Evolutionary conservation across 441 rosid species (phyloP).

Genomic region (Croton laevigatus): DNA sequence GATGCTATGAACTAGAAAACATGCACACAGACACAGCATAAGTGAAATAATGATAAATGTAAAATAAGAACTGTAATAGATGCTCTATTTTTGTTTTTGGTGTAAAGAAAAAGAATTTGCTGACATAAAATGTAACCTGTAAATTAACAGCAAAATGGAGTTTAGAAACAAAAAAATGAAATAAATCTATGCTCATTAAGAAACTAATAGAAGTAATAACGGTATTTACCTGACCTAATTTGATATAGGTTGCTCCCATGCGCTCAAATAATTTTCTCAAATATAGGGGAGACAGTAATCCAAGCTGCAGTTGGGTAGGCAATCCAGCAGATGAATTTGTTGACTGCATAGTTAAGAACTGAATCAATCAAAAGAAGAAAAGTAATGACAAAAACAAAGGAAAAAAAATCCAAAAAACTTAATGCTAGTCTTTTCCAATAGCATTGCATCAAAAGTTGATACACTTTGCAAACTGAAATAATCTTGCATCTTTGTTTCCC

Average conservation of each 20-base stretch:
- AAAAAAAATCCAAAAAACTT: background rate
- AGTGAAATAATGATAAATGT: conserved; percentile 1
- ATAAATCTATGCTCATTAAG: background rate
- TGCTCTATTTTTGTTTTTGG: background rate
- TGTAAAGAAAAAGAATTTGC: background rate
- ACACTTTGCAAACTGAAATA: background rate
- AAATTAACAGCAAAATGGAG: background rate
- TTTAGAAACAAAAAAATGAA: background rate
- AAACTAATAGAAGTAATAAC: background rate
- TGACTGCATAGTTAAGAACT: conserved; percentile 45
- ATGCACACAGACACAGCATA: conserved; percentile 21
- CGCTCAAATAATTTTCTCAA: conserved; percentile 95
- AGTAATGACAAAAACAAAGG: background rate
- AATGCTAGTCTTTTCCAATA: background rate
- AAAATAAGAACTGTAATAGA: background rate
- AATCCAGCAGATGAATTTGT: conserved; percentile 57
- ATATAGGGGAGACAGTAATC: conserved; percentile 82
- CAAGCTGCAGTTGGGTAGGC: conserved; percentile 70
- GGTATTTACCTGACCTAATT: conserved; percentile 78
- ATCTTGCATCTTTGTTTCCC: background rate
- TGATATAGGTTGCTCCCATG: conserved; percentile 97
- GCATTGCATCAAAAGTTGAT: background rate
- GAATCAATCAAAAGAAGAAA: background rate
- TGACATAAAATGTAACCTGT: background rate
- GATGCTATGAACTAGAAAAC: conserved; percentile 82